Percentiles rank a stretch among this genome's conserved stretches.
Evolutionary conservation across 2,329 filamentous ascomycete species (phyloP).

Genomic region (Blastomyces emzantsi): DNA sequence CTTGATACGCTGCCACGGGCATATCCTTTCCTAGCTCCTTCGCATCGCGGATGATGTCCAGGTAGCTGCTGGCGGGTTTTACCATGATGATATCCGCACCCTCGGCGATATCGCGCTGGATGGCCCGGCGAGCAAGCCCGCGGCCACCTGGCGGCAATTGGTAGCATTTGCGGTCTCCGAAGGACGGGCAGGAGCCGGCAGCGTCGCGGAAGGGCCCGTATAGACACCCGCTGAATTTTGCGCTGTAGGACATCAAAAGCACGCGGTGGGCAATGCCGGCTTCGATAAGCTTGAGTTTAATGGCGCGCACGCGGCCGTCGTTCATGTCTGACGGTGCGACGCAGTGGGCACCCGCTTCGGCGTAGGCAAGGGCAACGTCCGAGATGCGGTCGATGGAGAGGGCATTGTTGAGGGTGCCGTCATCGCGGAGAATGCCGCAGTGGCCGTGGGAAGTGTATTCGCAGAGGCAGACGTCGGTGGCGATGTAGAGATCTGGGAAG

Average conservation of each 20-base stretch:
- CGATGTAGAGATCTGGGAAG: conserved; percentile 87
- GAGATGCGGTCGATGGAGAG: conserved; percentile 90
- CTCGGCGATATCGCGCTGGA: conserved; percentile 80
- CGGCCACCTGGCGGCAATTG: conserved; percentile 89
- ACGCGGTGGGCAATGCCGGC: conserved; percentile 85
- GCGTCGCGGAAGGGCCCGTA: conserved; percentile 98
- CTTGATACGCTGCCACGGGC: conserved; percentile 92
- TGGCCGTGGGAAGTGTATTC: conserved; percentile 98
- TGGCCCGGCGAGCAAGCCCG: conserved; percentile 83
- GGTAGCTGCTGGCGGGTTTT: conserved; percentile 89
- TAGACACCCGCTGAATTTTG: conserved; percentile 92
- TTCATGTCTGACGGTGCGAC: conserved; percentile 99
- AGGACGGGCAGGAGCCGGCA: conserved; percentile 79
- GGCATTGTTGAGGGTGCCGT: conserved; percentile 85
- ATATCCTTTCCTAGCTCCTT: conserved; percentile 89
- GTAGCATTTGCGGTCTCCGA: conserved; percentile 94
- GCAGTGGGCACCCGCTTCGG: conserved; percentile 90
- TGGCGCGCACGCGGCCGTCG: conserved; percentile 90
- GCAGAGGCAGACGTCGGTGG: conserved; percentile 90
- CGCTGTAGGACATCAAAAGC: conserved; percentile 93
- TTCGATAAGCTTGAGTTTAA: conserved; percentile 96
- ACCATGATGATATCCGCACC: conserved; percentile 99
- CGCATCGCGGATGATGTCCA: conserved; percentile 96
- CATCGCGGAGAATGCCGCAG: conserved; percentile 89
- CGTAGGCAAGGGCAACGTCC: conserved; percentile 96